phyloP scores from a whole-genome alignment of 169 alveolate species.

The Babesia bigemina region DNA sequence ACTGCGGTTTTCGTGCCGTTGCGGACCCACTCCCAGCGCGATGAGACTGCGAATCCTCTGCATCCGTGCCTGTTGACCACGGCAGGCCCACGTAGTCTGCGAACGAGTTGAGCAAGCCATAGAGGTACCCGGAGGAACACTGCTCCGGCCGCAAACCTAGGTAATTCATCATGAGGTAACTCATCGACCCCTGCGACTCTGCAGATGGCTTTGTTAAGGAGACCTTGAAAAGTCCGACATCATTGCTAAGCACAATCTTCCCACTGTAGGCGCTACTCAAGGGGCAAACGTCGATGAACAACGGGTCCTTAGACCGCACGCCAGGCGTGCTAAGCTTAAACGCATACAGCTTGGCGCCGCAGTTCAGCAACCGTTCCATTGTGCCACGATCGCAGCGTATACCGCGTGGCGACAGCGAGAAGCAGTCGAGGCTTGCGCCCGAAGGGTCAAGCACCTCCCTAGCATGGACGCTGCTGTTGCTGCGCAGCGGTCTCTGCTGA shows the following conservation, averaged over 20 bases:
- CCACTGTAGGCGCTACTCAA: slow-evolving; percentile 26
- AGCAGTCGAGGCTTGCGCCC: background rate
- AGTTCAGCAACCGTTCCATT: slow-evolving; percentile 16
- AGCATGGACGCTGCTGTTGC: background rate
- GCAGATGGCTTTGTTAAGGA: slow-evolving; percentile 27
- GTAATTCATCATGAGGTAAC: slow-evolving; percentile 5
- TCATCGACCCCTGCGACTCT: slow-evolving; percentile 1
- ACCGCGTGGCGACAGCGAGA: slow-evolving; percentile 3
- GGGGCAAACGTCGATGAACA: slow-evolving; percentile 41
- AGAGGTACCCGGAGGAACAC: slow-evolving; percentile 10
- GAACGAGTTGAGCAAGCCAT: slow-evolving; percentile 23
- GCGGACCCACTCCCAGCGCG: background rate
- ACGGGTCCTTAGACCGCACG: slow-evolving; percentile 8
- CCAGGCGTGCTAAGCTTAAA: slow-evolving; percentile 36
- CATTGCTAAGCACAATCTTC: slow-evolving; percentile 21
- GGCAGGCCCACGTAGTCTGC: slow-evolving; percentile 42
- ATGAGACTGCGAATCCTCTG: background rate
- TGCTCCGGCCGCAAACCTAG: background rate
- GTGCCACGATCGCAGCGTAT: slow-evolving; percentile 9
- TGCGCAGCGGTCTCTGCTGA: background rate
- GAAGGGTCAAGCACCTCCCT: background rate
- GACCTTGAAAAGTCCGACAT: slow-evolving; percentile 54
- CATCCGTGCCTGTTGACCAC: background rate
- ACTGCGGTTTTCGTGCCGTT: background rate
- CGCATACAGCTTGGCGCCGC: slow-evolving; percentile 50